Percentiles rank a stretch among this genome's conserved stretches.
Evolutionary conservation across 208 protist species (phyloP).

Genomic region (Trypanosoma conorhini): DNA sequence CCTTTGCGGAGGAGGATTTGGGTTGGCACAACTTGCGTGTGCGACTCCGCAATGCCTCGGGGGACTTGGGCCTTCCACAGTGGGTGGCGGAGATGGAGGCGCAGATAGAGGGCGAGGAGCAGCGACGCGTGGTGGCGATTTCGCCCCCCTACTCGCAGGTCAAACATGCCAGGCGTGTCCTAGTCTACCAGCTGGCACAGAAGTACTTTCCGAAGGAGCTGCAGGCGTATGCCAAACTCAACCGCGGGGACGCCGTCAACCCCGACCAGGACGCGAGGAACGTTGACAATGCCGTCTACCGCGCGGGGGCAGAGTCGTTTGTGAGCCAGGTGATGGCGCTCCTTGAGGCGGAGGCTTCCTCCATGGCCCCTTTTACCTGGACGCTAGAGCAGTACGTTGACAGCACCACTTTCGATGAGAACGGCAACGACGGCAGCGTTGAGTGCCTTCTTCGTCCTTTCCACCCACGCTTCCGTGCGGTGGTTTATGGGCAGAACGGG

Average conservation of each 20-base stretch:
- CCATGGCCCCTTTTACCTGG: constrained; percentile 67
- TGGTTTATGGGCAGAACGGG: constrained; percentile 65
- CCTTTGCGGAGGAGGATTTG: constrained; percentile 86
- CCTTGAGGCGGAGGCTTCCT: constrained; percentile 51
- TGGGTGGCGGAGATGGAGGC: constrained; percentile 91
- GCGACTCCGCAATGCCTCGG: constrained; percentile 70
- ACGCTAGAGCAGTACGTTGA: constrained; percentile 32
- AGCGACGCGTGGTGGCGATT: constrained; percentile 70
- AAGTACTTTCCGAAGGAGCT: constrained; percentile 86
- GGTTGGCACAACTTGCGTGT: constrained; percentile 84
- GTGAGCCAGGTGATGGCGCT: constrained; percentile 62
- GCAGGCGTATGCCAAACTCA: constrained; percentile 51
- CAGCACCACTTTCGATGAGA: constrained; percentile 11
- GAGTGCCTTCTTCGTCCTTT: constrained; percentile 46
- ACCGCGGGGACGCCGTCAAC: constrained; percentile 57
- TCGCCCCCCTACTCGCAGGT: constrained; percentile 68
- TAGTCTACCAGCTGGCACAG: constrained; percentile 70
- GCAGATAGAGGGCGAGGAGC: constrained; percentile 64
- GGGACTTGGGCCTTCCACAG: constrained; percentile 69
- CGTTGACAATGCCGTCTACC: constrained; percentile 43
- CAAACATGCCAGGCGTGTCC: constrained; percentile 54
- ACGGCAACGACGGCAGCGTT: constrained; percentile 37
- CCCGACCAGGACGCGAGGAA: constrained; percentile 41
- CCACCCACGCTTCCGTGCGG: constrained; percentile 52
- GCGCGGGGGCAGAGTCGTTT: constrained; percentile 44